Evolutionary conservation across 1,139 yeast species (phyloP).

Genomic region (Hyphopichia pseudoburtonii): DNA sequence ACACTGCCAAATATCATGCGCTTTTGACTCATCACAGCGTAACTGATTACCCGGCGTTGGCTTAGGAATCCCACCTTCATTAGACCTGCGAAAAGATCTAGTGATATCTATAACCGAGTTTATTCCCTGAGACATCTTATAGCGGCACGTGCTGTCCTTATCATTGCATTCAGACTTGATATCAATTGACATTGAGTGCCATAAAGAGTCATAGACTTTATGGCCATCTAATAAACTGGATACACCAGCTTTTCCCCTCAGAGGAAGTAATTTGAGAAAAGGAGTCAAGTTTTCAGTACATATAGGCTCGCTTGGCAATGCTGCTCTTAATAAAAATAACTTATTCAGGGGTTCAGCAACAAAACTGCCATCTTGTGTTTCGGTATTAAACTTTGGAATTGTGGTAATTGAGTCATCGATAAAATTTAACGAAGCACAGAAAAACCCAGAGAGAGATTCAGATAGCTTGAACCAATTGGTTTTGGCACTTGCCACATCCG

Average conservation of each 20-base stretch:
- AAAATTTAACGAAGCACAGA: slow-evolving; percentile 92
- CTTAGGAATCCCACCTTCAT: slow-evolving; percentile 72
- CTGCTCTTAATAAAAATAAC: slow-evolving; percentile 70
- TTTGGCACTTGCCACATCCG: slow-evolving; percentile 52
- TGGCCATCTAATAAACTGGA: slow-evolving; percentile 91
- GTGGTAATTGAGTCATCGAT: slow-evolving; percentile 81
- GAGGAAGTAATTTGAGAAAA: slow-evolving; percentile 82
- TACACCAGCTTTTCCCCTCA: slow-evolving; percentile 89
- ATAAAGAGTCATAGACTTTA: slow-evolving; percentile 86
- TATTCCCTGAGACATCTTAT: slow-evolving; percentile 66
- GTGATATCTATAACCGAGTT: slow-evolving; percentile 74
- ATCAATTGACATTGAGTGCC: slow-evolving; percentile 95
- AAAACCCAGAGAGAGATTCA: slow-evolving; percentile 81
- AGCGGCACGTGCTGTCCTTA: slow-evolving; percentile 47
- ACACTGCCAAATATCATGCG: slow-evolving; percentile 65
- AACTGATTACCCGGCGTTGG: slow-evolving; percentile 70
- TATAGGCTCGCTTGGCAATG: slow-evolving; percentile 92
- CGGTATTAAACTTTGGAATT: slow-evolving; percentile 48
- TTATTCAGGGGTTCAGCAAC: slow-evolving; percentile 29
- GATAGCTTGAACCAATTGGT: slow-evolving; percentile 70
- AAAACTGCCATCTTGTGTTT: slow-evolving; percentile 10
- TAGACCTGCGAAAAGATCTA: slow-evolving; percentile 57
- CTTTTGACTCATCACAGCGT: slow-evolving; percentile 67
- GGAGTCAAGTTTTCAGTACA: slow-evolving; percentile 98
- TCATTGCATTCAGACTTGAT: slow-evolving; percentile 55